phyloP scores from a whole-genome alignment of 345 rosid species.

The Euphorbia pulcherrima region DNA sequence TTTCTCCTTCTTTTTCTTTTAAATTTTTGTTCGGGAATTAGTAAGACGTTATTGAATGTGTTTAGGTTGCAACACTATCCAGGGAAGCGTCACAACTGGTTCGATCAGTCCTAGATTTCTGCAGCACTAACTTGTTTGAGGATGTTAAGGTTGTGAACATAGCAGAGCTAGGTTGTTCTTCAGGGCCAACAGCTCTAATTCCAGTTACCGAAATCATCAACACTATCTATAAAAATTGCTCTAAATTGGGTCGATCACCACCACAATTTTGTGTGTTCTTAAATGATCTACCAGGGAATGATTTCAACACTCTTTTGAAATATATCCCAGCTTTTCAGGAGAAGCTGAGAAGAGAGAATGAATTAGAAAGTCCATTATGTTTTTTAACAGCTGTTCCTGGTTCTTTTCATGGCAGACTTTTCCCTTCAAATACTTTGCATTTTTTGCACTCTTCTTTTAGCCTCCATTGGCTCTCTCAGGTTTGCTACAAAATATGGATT shows the following conservation, averaged over 20 bases:
- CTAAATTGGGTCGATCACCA: slow-evolving; percentile 8
- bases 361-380: slow-evolving; percentile 15
- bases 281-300: slow-evolving; percentile 39
- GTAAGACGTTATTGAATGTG: too few relatives aligned
- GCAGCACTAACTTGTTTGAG: slow-evolving; percentile 11
- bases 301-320: slow-evolving; percentile 44
- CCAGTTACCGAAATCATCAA: slow-evolving; percentile 22
- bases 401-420: slow-evolving; percentile 44
- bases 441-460: slow-evolving; percentile 40
- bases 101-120: slow-evolving; percentile 28
- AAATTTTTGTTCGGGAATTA: too few relatives aligned
- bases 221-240: slow-evolving; percentile 17
- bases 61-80: slow-evolving; percentile 26
- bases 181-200: slow-evolving; percentile 35
- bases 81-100: slow-evolving; percentile 22
- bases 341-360: slow-evolving; percentile 29
- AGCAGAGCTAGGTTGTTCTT: slow-evolving; percentile 48
- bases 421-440: slow-evolving; percentile 34
- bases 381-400: slow-evolving; percentile 39
- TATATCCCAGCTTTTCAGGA: slow-evolving; percentile 31
- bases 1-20: neutral
- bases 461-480: slow-evolving; percentile 57
- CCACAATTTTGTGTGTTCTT: slow-evolving; percentile 35
- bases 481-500: too few relatives aligned
- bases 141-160: slow-evolving; percentile 8